Evolutionary conservation across 179 eudicot species (phyloP).

Genomic region (Heliamphora pulchella): DNA sequence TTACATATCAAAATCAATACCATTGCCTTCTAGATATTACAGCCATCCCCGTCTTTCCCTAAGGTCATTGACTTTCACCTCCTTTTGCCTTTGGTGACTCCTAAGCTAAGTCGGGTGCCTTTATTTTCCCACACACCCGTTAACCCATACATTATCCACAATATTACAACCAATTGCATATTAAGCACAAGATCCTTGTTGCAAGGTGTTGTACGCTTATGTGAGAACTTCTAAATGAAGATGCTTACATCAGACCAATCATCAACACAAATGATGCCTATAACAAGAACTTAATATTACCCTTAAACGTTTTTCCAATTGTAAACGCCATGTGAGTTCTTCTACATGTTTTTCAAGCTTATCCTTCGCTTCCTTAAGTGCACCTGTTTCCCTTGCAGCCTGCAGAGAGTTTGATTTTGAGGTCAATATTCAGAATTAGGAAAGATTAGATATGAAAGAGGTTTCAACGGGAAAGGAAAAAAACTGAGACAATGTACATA

Average conservation of each 20-base stretch:
- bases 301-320: conserved; percentile 88
- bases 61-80: too few species aligned
- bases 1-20: too few species aligned
- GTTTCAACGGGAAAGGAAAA: neutral
- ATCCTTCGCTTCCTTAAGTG: conserved; percentile 93
- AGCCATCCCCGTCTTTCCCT: too few species aligned
- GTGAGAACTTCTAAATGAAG: neutral
- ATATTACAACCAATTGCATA: conserved; percentile 4
- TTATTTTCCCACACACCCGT: too few species aligned
- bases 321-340: conserved; percentile 90
- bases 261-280: neutral
- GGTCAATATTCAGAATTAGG: neutral
- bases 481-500: neutral
- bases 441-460: neutral
- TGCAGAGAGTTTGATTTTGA: conserved; percentile 23
- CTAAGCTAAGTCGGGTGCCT: too few species aligned
- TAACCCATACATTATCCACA: too few species aligned
- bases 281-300: conserved; percentile 28
- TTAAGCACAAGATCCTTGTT: neutral
- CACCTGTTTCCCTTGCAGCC: conserved; percentile 98
- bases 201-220: neutral
- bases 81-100: too few species aligned
- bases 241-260: neutral
- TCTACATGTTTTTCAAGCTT: conserved; percentile 93
- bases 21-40: too few species aligned